These are phyloP conservation scores for Albophoma yamanashiensis DNA, from an alignment of 2,329 filamentous ascomycete species.

Conservation along the genomic window DNA sequence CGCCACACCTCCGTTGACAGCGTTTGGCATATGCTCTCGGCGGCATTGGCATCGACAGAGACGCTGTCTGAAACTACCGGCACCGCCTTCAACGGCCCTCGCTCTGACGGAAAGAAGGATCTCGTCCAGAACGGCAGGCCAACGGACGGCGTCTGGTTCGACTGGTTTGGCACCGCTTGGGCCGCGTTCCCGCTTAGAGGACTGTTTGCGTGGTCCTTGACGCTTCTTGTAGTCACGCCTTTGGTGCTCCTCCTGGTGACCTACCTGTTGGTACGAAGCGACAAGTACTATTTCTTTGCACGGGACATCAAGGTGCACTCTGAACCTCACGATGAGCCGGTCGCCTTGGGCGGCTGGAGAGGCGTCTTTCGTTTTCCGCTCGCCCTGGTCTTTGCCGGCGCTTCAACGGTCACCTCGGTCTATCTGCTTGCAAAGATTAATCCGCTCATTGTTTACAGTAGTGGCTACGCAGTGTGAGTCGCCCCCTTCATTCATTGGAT, in stretches of 20 bases:
- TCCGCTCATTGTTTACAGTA: constrained; percentile 84
- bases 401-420: constrained; percentile 59
- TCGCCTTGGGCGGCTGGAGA: constrained; percentile 63
- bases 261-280: constrained; percentile 55
- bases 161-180: constrained; percentile 72
- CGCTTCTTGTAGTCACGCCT: constrained; percentile 70
- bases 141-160: constrained; percentile 80
- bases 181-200: constrained; percentile 70
- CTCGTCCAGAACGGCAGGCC: constrained; percentile 57
- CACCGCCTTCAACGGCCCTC: constrained; percentile 51
- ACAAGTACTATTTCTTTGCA: constrained; percentile 85
- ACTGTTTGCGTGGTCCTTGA: constrained; percentile 80
- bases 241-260: constrained; percentile 60
- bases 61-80: constrained; percentile 59
- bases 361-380: constrained; percentile 81
- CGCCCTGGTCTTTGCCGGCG: constrained; percentile 56
- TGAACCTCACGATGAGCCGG: constrained; percentile 47
- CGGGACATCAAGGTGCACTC: constrained; percentile 42
- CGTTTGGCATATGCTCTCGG: constrained; percentile 93
- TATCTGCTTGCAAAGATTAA: constrained; percentile 75
- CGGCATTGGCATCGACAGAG: constrained; percentile 63
- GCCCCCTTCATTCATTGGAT: neutral
- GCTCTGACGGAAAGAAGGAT: constrained; percentile 42
- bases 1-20: constrained; percentile 61
- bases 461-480: constrained; percentile 62